These are phyloP conservation scores for Podaxis rugospora DNA, from an alignment of 768 basidiomycete genomes.

Conservation along the genomic window DNA sequence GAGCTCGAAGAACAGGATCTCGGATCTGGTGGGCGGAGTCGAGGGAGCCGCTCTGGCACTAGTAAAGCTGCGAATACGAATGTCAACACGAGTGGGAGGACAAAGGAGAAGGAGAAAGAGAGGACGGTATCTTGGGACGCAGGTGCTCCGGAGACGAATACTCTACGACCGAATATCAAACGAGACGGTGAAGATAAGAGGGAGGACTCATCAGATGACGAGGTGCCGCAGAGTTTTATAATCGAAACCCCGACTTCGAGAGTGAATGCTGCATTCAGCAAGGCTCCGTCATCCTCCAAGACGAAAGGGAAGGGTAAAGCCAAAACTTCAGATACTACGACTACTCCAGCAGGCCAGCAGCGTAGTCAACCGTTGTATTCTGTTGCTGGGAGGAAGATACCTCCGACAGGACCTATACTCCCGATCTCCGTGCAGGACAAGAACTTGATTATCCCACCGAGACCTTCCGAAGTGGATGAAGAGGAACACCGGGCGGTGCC, in stretches of 20 bases:
- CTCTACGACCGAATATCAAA: slow-evolving; percentile 69
- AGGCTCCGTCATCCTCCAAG: slow-evolving; percentile 30
- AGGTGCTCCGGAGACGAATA: slow-evolving; percentile 49
- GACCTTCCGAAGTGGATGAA: slow-evolving; percentile 58
- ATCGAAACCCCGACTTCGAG: slow-evolving; percentile 50
- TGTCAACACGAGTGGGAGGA: not conserved
- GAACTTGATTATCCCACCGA: slow-evolving; percentile 44
- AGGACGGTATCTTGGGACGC: slow-evolving; percentile 58
- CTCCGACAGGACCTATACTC: slow-evolving; percentile 23
- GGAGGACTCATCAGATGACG: slow-evolving; percentile 70
- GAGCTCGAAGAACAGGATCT: slow-evolving; percentile 32
- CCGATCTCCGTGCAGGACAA: slow-evolving; percentile 13
- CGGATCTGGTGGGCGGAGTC: slow-evolving; percentile 47
- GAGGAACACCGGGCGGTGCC: slow-evolving; percentile 26
- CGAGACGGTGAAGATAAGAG: slow-evolving; percentile 57
- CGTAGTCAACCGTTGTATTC: slow-evolving; percentile 54
- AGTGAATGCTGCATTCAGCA: slow-evolving; percentile 17
- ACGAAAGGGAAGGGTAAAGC: slow-evolving; percentile 14
- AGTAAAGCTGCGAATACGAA: slow-evolving; percentile 12
- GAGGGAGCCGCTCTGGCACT: slow-evolving; percentile 56
- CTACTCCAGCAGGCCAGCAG: slow-evolving; percentile 13
- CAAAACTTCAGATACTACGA: slow-evolving; percentile 17
- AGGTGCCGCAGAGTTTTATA: slow-evolving; percentile 84
- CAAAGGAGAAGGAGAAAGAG: slow-evolving; percentile 36
- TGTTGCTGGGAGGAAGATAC: slow-evolving; percentile 23